phyloP scores from a whole-genome alignment of 352 stramenopile genomes.

The Pythium periplocum region DNA sequence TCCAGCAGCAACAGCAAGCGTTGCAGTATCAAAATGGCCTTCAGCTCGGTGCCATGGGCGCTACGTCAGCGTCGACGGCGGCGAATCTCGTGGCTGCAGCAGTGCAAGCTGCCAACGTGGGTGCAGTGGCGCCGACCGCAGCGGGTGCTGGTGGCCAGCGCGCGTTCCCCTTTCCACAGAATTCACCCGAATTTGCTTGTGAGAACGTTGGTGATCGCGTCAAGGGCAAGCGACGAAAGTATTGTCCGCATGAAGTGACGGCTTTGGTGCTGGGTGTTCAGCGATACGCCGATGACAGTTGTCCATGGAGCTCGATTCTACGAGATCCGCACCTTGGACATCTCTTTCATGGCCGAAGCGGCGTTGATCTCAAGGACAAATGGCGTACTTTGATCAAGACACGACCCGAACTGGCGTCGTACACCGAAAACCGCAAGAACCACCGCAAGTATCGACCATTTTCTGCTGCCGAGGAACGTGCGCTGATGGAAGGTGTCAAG shows the following conservation, averaged over 20 bases:
- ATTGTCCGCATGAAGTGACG: conserved; percentile 83
- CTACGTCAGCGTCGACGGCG: conserved; percentile 3
- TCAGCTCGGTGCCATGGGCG: conserved; percentile 1
- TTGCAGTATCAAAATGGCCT: conserved; percentile 14
- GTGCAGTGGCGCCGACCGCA: conserved; percentile 6
- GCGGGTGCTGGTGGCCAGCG: conserved; percentile 20
- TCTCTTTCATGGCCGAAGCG: conserved; percentile 72
- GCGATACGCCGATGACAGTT: conserved; percentile 80
- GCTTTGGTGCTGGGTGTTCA: conserved; percentile 75
- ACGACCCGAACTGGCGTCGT: conserved; percentile 58
- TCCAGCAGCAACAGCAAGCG: conserved; percentile 15
- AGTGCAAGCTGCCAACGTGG: conserved; percentile 3
- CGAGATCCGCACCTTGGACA: conserved; percentile 65
- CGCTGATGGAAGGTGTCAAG: conserved; percentile 85
- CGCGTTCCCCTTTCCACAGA: conserved; percentile 56
- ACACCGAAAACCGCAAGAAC: conserved; percentile 86
- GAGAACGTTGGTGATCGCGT: conserved; percentile 82
- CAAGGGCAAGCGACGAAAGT: conserved; percentile 78
- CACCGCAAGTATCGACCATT: conserved; percentile 82
- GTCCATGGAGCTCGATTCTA: conserved; percentile 77
- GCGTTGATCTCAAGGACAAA: conserved; percentile 81
- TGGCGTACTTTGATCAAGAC: conserved; percentile 83
- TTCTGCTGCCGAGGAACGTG: conserved; percentile 61
- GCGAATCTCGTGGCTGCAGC: conserved; percentile 25
- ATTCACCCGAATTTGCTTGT: conserved; percentile 72